Base-by-base conservation (phyloP, 805 yeast species). In the Wickerhamiella brachini region DNA sequence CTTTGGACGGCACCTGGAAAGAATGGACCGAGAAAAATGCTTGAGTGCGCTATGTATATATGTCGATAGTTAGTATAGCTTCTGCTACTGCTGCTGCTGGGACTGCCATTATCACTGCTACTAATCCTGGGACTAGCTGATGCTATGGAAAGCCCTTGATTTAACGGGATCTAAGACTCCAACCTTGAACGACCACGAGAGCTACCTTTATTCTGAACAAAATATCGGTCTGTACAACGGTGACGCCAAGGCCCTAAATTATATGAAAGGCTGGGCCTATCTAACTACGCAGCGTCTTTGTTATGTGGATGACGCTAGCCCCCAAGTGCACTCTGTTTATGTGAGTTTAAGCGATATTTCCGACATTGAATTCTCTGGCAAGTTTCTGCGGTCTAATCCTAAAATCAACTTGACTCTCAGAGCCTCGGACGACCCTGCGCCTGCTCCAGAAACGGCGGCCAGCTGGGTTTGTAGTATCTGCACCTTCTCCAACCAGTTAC, bases 381-480 rank as follows among this genome's bases (percentile, higher is more conserved):
- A 86, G 17, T 85, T 89, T 60, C 64, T 90, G 47, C 78, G 81
- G 55, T 76, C 88, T 5, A 83, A 93, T 12, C 87, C 97, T 0
- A 85, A 88, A 59, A 71, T 89, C n/a, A 77, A 72, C 5, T 53
- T 78, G 44, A 5, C 6, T n/a, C 47, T 51, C 49, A 48, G 18
- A 50, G 51, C 9, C 24, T 31, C 37, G 26, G 20, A 55, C 2
- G 20, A 39, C 49, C 43, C 44, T 12, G 38, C 31, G 17, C 18
- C 39, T 9, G 50, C 50, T 8, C 49, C 18, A 17, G 44, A 18
- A 23, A 41, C 46, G 48, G 46, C 49, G 13, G 54, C 62, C 17
- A 68, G 72, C 29, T 90, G 98, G 98, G 74, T 75, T 1, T 90
- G 98, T 64, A 82, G 83, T n/a, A 89, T 93, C 2, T 90, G 98